Conservation (phyloP, 192 early-diverging fungal genomes). For the Chytriomyces hyalinus region DNA sequence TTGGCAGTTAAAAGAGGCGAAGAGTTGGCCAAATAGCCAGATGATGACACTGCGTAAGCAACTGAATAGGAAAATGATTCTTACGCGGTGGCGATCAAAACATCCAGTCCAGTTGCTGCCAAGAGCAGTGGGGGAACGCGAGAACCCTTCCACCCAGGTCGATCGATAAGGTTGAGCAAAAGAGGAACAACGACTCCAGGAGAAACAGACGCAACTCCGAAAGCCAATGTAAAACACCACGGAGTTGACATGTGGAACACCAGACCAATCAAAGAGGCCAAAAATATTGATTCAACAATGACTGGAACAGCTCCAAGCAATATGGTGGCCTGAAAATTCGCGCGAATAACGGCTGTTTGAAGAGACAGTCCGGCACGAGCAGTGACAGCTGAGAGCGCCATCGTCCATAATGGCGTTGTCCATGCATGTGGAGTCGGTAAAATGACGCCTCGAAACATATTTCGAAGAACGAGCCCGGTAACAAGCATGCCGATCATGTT, state of each 20-base stretch:
- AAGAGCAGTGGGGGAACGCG: slow-evolving; percentile 43
- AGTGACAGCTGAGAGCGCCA: slow-evolving; percentile 42
- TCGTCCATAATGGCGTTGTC: slow-evolving; percentile 46
- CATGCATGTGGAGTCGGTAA: slow-evolving; percentile 44
- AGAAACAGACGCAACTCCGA: slow-evolving; percentile 45
- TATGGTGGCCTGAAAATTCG: slow-evolving; percentile 27
- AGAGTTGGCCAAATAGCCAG: neutral
- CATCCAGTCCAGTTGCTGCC: slow-evolving; percentile 40
- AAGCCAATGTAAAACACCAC: slow-evolving; percentile 43
- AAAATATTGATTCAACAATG: slow-evolving; percentile 34
- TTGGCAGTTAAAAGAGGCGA: neutral
- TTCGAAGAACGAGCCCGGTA: slow-evolving; percentile 42
- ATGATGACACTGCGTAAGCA: neutral
- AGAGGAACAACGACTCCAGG: slow-evolving; percentile 51
- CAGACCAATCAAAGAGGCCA: slow-evolving; percentile 14
- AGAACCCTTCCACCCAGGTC: slow-evolving; percentile 32
- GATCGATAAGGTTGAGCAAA: slow-evolving; percentile 39
- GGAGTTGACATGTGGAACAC: slow-evolving; percentile 38
- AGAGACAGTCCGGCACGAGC: slow-evolving; percentile 45
- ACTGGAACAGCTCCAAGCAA: slow-evolving; percentile 43
- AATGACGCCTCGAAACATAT: slow-evolving; percentile 39
- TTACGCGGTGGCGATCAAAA: slow-evolving; percentile 38
- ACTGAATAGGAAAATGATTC: neutral
- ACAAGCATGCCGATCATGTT: slow-evolving; percentile 49
- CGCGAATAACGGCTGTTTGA: slow-evolving; percentile 13